Percentiles rank a stretch among this genome's conserved stretches.
These are phyloP conservation scores for Glomus cerebriforme DNA, from an alignment of 192 early-diverging fungal genomes.

Conservation along the genomic window DNA sequence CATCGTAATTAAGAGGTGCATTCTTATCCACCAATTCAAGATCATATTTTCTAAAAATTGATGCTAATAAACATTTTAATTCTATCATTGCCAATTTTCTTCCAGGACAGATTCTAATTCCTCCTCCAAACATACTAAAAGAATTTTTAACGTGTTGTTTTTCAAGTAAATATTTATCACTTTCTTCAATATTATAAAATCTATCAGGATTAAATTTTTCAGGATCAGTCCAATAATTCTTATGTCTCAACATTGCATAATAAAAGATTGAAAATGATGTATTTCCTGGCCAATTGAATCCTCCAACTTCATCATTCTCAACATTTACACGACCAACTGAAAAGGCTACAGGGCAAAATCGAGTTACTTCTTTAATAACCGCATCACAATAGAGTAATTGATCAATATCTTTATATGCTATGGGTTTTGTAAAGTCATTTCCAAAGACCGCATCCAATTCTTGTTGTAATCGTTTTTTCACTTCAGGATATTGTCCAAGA, in stretches of 20 bases:
- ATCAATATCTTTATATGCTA: neutral
- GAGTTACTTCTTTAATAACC: neutral
- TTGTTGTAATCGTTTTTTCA: neutral
- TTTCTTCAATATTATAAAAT: neutral
- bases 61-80: too few relatives aligned
- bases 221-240: neutral
- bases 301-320: neutral
- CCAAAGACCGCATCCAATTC: neutral
- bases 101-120: too few relatives aligned
- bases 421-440: neutral
- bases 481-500: neutral
- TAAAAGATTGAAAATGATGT: neutral
- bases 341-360: neutral
- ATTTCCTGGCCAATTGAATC: neutral
- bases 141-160: too few relatives aligned
- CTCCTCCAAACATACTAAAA: too few relatives aligned
- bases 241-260: neutral
- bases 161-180: too few relatives aligned
- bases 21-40: too few relatives aligned
- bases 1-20: too few relatives aligned
- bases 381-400: constrained; percentile 15
- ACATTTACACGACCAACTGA: too few relatives aligned
- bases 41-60: too few relatives aligned
- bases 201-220: neutral
- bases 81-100: too few relatives aligned